Conservation (phyloP, 164 flowering plant genomes). For the Euptelea pleiosperma region DNA sequence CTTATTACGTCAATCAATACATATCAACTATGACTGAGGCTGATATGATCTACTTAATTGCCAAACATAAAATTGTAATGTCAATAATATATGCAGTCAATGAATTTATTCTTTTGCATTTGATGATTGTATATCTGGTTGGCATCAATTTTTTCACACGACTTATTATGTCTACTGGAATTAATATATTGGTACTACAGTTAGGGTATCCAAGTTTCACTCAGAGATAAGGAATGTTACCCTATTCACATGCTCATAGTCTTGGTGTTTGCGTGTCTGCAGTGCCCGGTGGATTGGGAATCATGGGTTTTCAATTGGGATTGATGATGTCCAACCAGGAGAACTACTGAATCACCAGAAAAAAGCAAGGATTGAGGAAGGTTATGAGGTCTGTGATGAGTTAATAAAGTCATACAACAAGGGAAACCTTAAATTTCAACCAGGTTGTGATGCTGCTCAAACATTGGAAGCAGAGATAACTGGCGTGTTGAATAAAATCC, state of each 20-base stretch:
- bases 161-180: no score
- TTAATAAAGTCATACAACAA: constrained; percentile 46
- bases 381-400: constrained; percentile 51
- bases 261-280: constrained; percentile 18
- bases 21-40: no score
- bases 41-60: no score
- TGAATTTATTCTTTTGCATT: no score
- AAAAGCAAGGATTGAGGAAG: constrained; percentile 34
- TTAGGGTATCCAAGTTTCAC: no score
- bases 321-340: constrained; percentile 93
- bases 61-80: no score
- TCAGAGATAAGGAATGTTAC: background rate
- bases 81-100: no score
- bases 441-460: constrained; percentile 91
- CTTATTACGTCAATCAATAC: no score
- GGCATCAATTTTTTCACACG: no score
- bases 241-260: background rate
- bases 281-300: constrained; percentile 99
- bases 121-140: no score
- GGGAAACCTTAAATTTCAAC: constrained; percentile 55
- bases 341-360: constrained; percentile 40
- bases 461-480: constrained; percentile 74
- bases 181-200: no score
- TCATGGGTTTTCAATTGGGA: constrained; percentile 98
- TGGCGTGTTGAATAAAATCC: constrained; percentile 54